Conservation (phyloP, 208 protist species). For the Trypanosoma vivax region DNA sequence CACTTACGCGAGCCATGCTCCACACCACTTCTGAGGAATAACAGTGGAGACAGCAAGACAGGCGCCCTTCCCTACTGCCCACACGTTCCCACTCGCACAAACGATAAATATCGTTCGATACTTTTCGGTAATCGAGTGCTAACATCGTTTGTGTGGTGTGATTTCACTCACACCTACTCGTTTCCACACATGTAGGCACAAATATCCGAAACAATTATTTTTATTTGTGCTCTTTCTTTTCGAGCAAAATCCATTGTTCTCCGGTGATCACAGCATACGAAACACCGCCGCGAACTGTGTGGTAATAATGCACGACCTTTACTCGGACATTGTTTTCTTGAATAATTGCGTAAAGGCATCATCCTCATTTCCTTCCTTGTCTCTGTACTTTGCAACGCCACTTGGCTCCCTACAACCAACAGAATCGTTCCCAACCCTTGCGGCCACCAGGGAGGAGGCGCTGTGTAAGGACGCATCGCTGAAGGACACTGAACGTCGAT, state of each 20-base stretch:
- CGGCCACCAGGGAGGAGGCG: no score
- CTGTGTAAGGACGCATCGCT: no score
- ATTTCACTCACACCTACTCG: neutral
- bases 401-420: no score
- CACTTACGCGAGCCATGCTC: slow-evolving; percentile 3
- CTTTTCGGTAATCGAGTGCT: no score
- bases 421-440: no score
- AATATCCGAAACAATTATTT: neutral
- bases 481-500: no score
- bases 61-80: slow-evolving; percentile 15
- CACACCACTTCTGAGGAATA: slow-evolving; percentile 6
- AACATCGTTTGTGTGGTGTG: no score
- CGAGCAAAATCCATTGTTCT: neutral
- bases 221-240: neutral
- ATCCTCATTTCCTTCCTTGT: neutral
- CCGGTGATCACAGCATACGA: no score
- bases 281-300: no score
- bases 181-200: neutral
- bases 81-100: slow-evolving; percentile 10
- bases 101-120: slow-evolving; percentile 5
- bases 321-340: slow-evolving; percentile 15
- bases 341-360: slow-evolving; percentile 17
- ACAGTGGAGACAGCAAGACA: no score
- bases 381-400: neutral
- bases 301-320: neutral